phyloP scores from a whole-genome alignment of 1,284 basidiomycete species.

The Irpex rosettiformis region DNA sequence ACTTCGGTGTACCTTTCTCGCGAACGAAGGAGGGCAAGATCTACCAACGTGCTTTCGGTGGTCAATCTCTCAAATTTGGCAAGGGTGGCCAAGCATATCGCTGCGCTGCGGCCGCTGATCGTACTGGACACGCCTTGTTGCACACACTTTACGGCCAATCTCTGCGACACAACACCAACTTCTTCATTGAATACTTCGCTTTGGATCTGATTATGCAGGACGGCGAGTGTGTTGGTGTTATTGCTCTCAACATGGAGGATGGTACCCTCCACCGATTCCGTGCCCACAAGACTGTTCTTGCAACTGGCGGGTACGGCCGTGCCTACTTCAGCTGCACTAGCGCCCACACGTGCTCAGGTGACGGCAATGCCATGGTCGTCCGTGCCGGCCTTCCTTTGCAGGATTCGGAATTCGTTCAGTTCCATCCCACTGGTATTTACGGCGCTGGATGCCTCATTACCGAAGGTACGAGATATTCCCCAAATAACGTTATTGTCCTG shows the following conservation, averaged over 20 bases:
- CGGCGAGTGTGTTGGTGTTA: conserved; percentile 98
- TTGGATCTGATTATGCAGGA: conserved; percentile 98
- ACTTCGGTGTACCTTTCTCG: conserved; percentile 98
- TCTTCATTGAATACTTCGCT: conserved; percentile 99
- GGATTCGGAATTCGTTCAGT: conserved; percentile 99
- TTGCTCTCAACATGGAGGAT: conserved; percentile 99
- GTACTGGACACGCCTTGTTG: conserved; percentile 97
- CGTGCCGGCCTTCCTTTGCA: conserved; percentile 96
- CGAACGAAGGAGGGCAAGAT: conserved; percentile 99
- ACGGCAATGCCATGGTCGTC: conserved; percentile 98
- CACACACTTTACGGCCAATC: conserved; percentile 99
- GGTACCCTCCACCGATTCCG: conserved; percentile 99
- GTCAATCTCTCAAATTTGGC: conserved; percentile 95
- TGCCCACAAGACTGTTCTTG: conserved; percentile 96
- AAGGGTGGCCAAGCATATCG: conserved; percentile 99
- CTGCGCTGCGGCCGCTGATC: conserved; percentile 97
- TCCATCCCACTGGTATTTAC: conserved; percentile 99
- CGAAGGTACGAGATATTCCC: conserved; percentile 73
- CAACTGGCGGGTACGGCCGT: conserved; percentile 98
- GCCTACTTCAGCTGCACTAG: conserved; percentile 99
- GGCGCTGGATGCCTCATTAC: conserved; percentile 99
- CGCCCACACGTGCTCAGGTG: conserved; percentile 98
- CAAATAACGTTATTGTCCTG: no score
- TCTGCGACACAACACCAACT: conserved; percentile 98
- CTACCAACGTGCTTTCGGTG: conserved; percentile 99